Percentiles rank a stretch among this genome's conserved stretches.
These are phyloP conservation scores for Candida mattraensis DNA, from an alignment of 805 yeast species.

Conservation along the genomic window DNA sequence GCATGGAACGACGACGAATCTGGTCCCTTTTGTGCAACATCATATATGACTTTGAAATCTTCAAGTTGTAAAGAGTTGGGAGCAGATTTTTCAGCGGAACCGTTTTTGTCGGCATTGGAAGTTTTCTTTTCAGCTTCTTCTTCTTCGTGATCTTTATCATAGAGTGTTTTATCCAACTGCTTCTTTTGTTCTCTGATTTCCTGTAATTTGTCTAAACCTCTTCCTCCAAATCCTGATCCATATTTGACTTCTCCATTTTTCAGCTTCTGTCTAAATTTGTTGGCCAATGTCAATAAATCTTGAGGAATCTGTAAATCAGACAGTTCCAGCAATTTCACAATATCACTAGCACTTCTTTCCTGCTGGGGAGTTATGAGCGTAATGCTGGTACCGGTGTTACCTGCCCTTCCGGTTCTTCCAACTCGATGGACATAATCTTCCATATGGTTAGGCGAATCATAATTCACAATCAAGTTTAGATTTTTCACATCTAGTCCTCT, in stretches of 20 bases:
- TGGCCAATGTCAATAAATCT: slow-evolving; percentile 50
- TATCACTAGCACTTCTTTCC: slow-evolving; percentile 62
- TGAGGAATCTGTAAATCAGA: slow-evolving; percentile 57
- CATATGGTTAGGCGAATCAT: slow-evolving; percentile 79
- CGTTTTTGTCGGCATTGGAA: slow-evolving; percentile 22
- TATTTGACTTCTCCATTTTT: slow-evolving; percentile 62
- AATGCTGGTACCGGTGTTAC: slow-evolving; percentile 65
- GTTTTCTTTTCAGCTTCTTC: slow-evolving; percentile 30
- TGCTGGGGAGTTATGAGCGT: slow-evolving; percentile 68
- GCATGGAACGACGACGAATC: slow-evolving; percentile 58
- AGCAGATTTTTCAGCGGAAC: slow-evolving; percentile 1
- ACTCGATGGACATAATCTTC: slow-evolving; percentile 97
- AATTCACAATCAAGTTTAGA: slow-evolving; percentile 76
- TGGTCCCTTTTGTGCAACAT: slow-evolving; percentile 43
- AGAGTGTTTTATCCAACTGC: slow-evolving; percentile 48
- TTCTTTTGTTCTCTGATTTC: slow-evolving; percentile 53
- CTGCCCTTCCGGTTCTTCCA: slow-evolving; percentile 95
- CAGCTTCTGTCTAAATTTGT: slow-evolving; percentile 56
- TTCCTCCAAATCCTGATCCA: slow-evolving; percentile 88
- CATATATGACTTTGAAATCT: slow-evolving; percentile 47
- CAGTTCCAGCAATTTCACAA: slow-evolving; percentile 64
- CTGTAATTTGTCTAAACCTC: slow-evolving; percentile 80
- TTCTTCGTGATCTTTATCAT: slow-evolving; percentile 36
- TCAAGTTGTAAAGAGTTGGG: slow-evolving; percentile 28
- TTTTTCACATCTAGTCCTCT: slow-evolving; percentile 93